Base-by-base conservation (phyloP, 1,284 basidiomycete genomes). In the Ustilago loliicola region DNA sequence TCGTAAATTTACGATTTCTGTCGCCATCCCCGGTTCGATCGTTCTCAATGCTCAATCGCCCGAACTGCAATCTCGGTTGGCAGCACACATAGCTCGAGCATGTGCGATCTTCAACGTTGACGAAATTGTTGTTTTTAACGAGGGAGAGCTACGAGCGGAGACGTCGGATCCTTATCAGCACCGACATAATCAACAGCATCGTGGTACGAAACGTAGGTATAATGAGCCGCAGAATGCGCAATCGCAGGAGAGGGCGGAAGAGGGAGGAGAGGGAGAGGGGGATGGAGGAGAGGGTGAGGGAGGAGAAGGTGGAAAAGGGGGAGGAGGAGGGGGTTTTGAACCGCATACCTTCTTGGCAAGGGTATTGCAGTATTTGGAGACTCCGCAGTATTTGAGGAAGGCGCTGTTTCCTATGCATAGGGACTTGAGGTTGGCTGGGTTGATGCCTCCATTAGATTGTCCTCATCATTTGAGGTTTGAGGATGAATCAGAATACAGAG, bases 101-200 rank as follows among this genome's bases (percentile, higher is more conserved):
- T 85, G 83, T 61, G 85, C 86, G 10, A 86, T 86, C 62, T 86
- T 86, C 77, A 82, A 80, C 53, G 81, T 86, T 17, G 81, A 84
- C 64, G 86, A 86, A 72, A 84, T 86, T 45, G 69, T 86, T 25
- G 73, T 86, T n/a, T 86, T 80, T 42, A 68, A 81, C 58, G 72
- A 78, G 19, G 78, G 74, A 10, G 57, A 72, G 13, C 56, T 72
- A 23, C 8, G 65, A 1, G 25, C 19, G 2, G 66, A 55, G 32
- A 59, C 65, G 19, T 36, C 47, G 8, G 68, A 80, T 50, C 29
- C 64, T 34, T 64, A 69, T 38, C 60, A 69, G 60, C 52, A 70
- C 53, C 38, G 69, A 58, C 61, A 80, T 21, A 71, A 71, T 30
- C 62, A 59, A 32, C 68, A 64, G 38, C 29, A 50, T 40, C 32